These are phyloP conservation scores for Salix exigua DNA, from an alignment of 345 rosid species.

Conservation along the genomic window DNA sequence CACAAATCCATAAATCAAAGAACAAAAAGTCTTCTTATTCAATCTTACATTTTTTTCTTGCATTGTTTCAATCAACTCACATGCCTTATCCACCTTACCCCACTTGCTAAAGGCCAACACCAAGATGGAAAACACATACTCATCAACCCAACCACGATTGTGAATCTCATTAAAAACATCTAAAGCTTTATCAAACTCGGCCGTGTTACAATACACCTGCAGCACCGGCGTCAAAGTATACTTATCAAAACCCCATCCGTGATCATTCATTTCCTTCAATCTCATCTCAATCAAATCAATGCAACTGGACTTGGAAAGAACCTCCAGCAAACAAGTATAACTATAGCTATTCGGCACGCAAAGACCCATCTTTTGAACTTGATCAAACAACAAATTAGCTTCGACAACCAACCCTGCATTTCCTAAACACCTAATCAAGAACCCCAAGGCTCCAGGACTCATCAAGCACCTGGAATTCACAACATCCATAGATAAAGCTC, in stretches of 20 bases:
- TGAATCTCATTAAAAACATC: constrained; percentile 49
- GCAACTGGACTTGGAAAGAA: constrained; percentile 48
- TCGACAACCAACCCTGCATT: constrained; percentile 57
- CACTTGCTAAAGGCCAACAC: constrained; percentile 58
- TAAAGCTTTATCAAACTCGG: constrained; percentile 49
- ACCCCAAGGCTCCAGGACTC: constrained; percentile 81
- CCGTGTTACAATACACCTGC: constrained; percentile 61
- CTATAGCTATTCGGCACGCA: constrained; percentile 64
- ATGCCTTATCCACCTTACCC: constrained; percentile 71
- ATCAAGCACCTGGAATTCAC: constrained; percentile 51
- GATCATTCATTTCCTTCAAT: constrained; percentile 59
- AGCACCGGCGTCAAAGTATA: constrained; percentile 73
- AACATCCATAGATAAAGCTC: constrained; percentile 40
- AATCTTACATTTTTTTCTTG: constrained; percentile 46
- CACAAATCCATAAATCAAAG: constrained; percentile 76
- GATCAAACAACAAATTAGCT: constrained; percentile 66
- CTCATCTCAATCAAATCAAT: constrained; percentile 58
- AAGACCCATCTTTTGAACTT: constrained; percentile 44
- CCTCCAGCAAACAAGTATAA: constrained; percentile 81
- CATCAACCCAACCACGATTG: constrained; percentile 66
- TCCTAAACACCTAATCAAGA: constrained; percentile 72
- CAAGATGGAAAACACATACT: constrained; percentile 51
- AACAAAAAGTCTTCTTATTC: constrained; percentile 64
- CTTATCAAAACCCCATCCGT: constrained; percentile 52
- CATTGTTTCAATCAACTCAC: constrained; percentile 63